Evolutionary conservation across 257 asterid genomes (phyloP).

Genomic region (Lycium ferocissimum): DNA sequence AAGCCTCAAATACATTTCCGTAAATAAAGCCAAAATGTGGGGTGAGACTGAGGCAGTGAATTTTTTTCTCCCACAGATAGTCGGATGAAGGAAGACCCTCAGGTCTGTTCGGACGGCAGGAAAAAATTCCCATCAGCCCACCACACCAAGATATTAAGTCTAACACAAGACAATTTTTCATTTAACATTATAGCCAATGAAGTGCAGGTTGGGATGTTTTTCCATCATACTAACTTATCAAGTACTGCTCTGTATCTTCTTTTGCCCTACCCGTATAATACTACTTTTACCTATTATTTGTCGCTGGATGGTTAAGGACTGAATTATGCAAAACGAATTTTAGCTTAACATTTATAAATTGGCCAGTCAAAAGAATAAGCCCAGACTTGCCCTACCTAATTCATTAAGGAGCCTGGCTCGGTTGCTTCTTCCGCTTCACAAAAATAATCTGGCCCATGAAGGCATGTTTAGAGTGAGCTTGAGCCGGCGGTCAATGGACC

Average conservation of each 20-base stretch:
- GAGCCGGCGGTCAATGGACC: not conserved
- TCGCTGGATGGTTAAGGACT: not conserved
- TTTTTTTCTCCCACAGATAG: not conserved
- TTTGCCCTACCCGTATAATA: not conserved
- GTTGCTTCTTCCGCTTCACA: slow-evolving; percentile 17
- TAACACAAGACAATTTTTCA: not conserved
- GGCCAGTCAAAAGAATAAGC: not conserved
- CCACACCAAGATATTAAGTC: not conserved
- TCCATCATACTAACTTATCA: slow-evolving; percentile 3
- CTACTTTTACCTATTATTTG: not conserved
- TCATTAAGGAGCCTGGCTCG: not conserved
- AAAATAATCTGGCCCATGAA: not conserved
- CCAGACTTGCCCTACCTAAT: not conserved
- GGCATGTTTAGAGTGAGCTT: not conserved
- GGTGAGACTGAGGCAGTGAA: not conserved
- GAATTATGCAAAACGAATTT: not conserved
- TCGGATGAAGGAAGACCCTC: slow-evolving; percentile 16
- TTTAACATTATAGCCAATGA: not conserved
- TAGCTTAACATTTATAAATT: not conserved
- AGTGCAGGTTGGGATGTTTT: slow-evolving; percentile 10
- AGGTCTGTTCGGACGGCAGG: not conserved
- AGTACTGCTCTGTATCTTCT: slow-evolving; percentile 7
- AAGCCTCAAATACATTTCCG: not conserved
- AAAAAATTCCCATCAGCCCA: not conserved
- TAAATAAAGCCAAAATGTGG: slow-evolving; percentile 17